Conservation (phyloP, 805 yeast species). For the Barnettozyma californica region DNA sequence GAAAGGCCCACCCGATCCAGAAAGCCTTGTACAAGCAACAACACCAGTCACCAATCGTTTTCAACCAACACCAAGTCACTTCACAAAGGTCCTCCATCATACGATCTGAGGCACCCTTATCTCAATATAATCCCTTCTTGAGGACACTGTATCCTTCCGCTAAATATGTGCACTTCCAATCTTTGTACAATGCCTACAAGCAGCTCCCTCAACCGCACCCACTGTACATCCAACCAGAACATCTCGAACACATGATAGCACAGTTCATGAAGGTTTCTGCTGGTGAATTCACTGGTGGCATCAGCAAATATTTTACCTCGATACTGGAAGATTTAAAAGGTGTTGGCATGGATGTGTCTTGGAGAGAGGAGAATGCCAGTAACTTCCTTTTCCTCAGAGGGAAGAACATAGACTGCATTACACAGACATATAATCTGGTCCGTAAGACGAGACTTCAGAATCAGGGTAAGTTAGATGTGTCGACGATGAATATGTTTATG, state of each 20-base stretch:
- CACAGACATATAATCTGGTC: neutral
- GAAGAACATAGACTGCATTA: neutral
- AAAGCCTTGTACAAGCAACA: neutral
- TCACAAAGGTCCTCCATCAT: neutral
- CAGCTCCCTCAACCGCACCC: constrained; percentile 5
- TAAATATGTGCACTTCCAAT: constrained; percentile 2
- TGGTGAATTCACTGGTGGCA: neutral
- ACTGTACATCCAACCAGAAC: constrained; percentile 1
- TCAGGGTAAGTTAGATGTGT: neutral
- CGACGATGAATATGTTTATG: constrained; percentile 8
- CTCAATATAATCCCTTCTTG: constrained; percentile 1
- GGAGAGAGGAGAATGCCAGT: constrained; percentile 8
- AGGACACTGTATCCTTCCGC: constrained; percentile 1
- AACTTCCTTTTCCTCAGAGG: neutral
- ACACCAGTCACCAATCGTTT: neutral
- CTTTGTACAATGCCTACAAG: neutral
- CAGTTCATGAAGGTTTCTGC: constrained; percentile 8
- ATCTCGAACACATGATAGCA: constrained; percentile 6
- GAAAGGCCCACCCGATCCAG: neutral
- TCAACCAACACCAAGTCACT: neutral
- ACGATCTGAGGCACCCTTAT: neutral
- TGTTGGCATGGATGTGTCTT: constrained; percentile 2
- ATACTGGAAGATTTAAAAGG: neutral
- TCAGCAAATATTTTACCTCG: neutral
- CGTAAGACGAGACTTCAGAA: neutral